Conservation (phyloP, 2,329 filamentous ascomycete genomes). For the Falciphora oryzae region DNA sequence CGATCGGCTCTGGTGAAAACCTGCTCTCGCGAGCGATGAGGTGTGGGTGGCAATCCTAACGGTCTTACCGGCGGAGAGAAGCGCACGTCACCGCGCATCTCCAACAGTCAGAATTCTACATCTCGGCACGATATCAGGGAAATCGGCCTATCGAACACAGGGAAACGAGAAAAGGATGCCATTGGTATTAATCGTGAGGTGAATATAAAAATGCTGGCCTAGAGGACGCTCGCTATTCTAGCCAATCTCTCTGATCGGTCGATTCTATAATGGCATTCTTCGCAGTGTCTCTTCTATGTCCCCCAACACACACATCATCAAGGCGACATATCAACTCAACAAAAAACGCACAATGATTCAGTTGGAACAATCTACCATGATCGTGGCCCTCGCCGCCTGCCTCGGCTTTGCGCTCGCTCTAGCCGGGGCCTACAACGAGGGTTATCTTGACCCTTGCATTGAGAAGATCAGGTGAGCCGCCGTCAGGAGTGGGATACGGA, state of each 20-base stretch:
- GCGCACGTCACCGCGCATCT: neutral
- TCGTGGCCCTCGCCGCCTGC: slow-evolving; percentile 19
- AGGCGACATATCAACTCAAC: neutral
- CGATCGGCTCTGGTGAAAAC: neutral
- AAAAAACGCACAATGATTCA: neutral
- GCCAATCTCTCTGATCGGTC: too few species aligned
- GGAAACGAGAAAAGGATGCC: too few species aligned
- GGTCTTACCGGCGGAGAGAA: neutral
- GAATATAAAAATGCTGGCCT: neutral
- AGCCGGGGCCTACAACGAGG: slow-evolving; percentile 29
- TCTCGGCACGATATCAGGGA: neutral
- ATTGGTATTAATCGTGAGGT: neutral
- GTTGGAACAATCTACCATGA: neutral
- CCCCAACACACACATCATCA: too few species aligned
- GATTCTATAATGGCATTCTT: too few species aligned
- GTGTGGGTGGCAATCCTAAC: neutral
- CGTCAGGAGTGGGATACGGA: neutral
- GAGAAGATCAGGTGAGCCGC: slow-evolving; percentile 26
- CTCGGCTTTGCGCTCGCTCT: slow-evolving; percentile 23
- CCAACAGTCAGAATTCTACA: neutral
- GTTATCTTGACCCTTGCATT: slow-evolving; percentile 31
- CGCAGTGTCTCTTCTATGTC: too few species aligned
- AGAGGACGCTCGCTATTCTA: neutral
- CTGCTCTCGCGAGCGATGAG: neutral
- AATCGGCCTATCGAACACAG: too few species aligned